Base-by-base conservation (phyloP, 2,329 filamentous ascomycete genomes). In the Karstenula rhodostoma region DNA sequence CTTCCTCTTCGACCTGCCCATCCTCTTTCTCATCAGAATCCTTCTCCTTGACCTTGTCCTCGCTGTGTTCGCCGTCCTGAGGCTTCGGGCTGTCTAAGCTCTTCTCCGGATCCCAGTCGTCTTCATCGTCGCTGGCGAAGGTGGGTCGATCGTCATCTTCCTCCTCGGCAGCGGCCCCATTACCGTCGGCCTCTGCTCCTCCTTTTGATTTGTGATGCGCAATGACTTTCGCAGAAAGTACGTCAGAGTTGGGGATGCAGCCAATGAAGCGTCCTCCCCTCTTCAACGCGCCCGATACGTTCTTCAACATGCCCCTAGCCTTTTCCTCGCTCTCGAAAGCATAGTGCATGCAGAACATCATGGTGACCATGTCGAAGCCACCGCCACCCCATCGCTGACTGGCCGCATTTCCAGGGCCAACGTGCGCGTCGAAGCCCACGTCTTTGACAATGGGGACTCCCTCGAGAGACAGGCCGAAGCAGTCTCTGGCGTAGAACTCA, bases 341-440 rank as follows among this genome's bases (percentile, higher is more conserved):
- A 77, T 99, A 99, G 80, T 99, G 95, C 89, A 99, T 95, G 72
- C 93, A 96, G 78, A 99, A 99, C 95, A 99, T 99, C 87, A 97
- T 97, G 74, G 90, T 93, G 64, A 99, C 94, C 44, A 98, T 91
- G 75, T 99, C 95, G 70, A 98, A 99, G 4, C 82, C 82, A 43
- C 94, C 94, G 57, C 90, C 90, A 56, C 87, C 87, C 79, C 86
- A 89, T 42, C 87, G 89, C 65, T 76, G 73, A 78, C 88, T 91
- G 80, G 81, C 81, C 68, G 85, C 82, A 35, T 84, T 78, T 25
- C 83, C 84, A 0, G 82, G 91, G 70, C 81, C 89, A 15, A 84
- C 86, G 61, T 89, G 90, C 0, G 86, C 83, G 72, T 96, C 92
- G 69, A 97, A 97, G 23, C 95, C 95, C 32, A 99, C 93, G 58